Base-by-base conservation (phyloP, 78 protist species). In the Bigelowiella natans region DNA sequence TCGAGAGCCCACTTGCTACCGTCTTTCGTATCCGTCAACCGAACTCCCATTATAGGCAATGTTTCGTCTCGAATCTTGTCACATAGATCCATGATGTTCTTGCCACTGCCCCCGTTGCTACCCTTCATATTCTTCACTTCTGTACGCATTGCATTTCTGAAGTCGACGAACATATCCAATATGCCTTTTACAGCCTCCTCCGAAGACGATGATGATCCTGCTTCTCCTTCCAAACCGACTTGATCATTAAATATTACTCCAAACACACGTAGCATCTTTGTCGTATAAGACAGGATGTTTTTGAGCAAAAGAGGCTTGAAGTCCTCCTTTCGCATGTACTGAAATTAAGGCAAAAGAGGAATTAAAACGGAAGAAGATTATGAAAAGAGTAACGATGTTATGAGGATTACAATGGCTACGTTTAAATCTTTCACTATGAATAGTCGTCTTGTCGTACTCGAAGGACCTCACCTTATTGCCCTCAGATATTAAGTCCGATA, bases 41-140 rank as follows among this genome's bases (percentile, higher is more conserved):
- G 92, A 28, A 95, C 94, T 29, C 98, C 98, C 0, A 95, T 86
- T 0, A 26, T 73, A 1, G 95, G 96, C 30, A 96, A 93, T 29
- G 0, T 30, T 0, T 86, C 83, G 90, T 96, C 96, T 39, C 98
- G 94, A 37, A 95, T 0, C 2, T 83, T 64, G 39, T 95, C 98
- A 26, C 90, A 88, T 31, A 86, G 40, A 31, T 2, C 26, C 82
- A 86, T 31, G 2, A 86, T 1, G 64, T 31, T 31, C 37, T 39
- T 86, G 36, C 37, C 1, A 39, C 37, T 31, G 40, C 28, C 40
- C 1, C 40, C 36, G 36, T 31, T 34, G 0, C 26, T 64, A 40
- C 1, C 28, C 39, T 64, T 3, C 38, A 0, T 64, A 30, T 39
- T 1, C 2, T 11, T 31, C 30, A 38, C 83, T 37, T 0, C 73